Percentiles rank a stretch among this genome's conserved stretches.
Conservation (phyloP, 2,329 filamentous ascomycete genomes). For the Teratosphaeriaceae sp. region DNA sequence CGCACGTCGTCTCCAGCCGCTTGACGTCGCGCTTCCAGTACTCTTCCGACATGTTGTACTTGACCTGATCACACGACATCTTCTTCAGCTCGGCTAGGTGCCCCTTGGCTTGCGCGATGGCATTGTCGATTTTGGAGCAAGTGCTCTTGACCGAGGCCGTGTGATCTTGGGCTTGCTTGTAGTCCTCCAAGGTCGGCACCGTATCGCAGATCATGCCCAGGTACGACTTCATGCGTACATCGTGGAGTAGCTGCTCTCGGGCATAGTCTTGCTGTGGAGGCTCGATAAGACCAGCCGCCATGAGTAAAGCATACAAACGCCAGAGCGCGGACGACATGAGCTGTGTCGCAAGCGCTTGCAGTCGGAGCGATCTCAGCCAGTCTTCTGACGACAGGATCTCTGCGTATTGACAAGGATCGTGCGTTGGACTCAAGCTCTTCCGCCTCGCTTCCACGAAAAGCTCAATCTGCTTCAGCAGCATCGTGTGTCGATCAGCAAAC, state of each 20-base stretch:
- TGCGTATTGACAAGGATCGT: slow-evolving; percentile 21
- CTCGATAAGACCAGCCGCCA: slow-evolving; percentile 50
- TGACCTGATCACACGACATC: slow-evolving; percentile 27
- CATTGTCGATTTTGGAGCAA: slow-evolving; percentile 13
- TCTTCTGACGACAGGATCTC: slow-evolving; percentile 13
- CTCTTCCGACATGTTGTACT: slow-evolving; percentile 30
- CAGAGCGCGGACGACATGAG: slow-evolving; percentile 28
- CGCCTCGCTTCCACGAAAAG: slow-evolving; percentile 47
- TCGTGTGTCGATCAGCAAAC: slow-evolving; percentile 9
- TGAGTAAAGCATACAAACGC: slow-evolving; percentile 59
- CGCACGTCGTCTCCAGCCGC: slow-evolving; percentile 26
- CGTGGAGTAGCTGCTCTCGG: slow-evolving; percentile 62
- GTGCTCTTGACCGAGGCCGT: background rate
- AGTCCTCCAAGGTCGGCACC: slow-evolving; percentile 59
- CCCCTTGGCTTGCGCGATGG: slow-evolving; percentile 29
- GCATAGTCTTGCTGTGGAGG: slow-evolving; percentile 56
- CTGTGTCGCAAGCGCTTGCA: slow-evolving; percentile 22
- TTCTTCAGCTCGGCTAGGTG: slow-evolving; percentile 32
- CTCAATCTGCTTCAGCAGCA: slow-evolving; percentile 60
- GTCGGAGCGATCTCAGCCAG: slow-evolving; percentile 23
- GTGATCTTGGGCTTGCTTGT: slow-evolving; percentile 27
- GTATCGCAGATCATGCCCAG: slow-evolving; percentile 60
- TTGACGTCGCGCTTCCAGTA: slow-evolving; percentile 31
- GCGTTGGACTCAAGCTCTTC: slow-evolving; percentile 20
- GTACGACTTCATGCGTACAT: slow-evolving; percentile 83